Base-by-base conservation (phyloP, 495 filamentous ascomycete genomes). In the Talaromyces borbonicus region DNA sequence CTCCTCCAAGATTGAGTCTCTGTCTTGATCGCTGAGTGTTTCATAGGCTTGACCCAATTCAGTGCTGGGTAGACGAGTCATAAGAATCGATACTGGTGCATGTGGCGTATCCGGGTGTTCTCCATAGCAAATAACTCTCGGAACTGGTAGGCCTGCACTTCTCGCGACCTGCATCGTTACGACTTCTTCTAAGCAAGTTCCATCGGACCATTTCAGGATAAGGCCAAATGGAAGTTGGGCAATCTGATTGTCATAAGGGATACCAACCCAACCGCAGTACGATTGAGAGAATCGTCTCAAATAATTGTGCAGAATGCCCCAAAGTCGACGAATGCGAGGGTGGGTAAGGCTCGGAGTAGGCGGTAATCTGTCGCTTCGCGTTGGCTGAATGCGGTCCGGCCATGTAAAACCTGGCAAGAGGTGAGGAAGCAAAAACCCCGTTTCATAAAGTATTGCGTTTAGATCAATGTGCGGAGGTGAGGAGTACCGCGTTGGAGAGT, bases 141-240 rank as follows among this genome's bases (percentile, higher is more conserved):
- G 67, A 19, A 66, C 61, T 25, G 64, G 64, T 26, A 68, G 56
- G 3, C 63, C 65, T 20, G 65, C 63, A 40, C 56, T 46, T 49
- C 53, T 38, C 1, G 60, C 62, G 43, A 68, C 56, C 50, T 63
- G 48, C 58, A 66, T 72, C 23, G 63, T 52, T 22, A 53, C 39
- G 8, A 56, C 64, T 46, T 72, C 66, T 49, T 67, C 65, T 16
- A 67, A 29, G n/a, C 59, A 53, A 7, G 60, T 70, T 15, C 63
- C 49, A 37, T 69, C 57, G 19, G 62, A 59, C 63, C 65, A 69
- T 56, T 72, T 69, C 49, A 24, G 36, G 5, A 47, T 20, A 20
- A 47, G 53, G 7, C 61, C 63, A 30, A 66, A 64, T 0, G 60
- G 63, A 4, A 62, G 46, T 39, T 66, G 52, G 1, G 52, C 24